These are phyloP conservation scores for Picea abies DNA, from an alignment of 83 land plant species.

Conservation along the genomic window DNA sequence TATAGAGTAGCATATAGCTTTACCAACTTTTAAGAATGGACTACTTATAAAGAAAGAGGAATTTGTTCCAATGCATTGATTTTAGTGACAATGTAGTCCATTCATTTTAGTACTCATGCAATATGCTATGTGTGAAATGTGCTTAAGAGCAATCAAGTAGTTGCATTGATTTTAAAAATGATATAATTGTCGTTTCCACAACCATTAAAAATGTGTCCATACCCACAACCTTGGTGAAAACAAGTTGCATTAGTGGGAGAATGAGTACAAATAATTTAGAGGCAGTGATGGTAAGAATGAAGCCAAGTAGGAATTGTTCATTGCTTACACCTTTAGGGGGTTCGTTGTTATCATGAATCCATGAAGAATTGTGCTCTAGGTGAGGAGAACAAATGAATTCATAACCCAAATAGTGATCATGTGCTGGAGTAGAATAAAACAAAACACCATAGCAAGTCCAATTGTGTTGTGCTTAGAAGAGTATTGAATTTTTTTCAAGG, in stretches of 20 bases:
- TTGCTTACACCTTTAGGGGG: background rate
- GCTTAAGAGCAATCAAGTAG: no score
- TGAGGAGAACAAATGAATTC: constrained; percentile 36
- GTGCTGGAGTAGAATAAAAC: constrained; percentile 26
- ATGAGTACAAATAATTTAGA: constrained; percentile 37
- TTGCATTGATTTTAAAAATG: no score
- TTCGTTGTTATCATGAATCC: background rate
- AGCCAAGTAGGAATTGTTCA: constrained; percentile 35
- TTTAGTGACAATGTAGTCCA: no score
- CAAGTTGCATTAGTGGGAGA: constrained; percentile 41
- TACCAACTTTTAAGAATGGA: no score
- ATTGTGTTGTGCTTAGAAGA: constrained; percentile 24
- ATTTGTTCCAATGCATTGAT: no score
- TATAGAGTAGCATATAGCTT: no score
- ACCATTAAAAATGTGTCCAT: constrained; percentile 36
- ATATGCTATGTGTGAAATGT: no score
- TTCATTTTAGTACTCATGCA: no score
- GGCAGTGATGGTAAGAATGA: constrained; percentile 32
- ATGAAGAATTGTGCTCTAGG: constrained; percentile 26
- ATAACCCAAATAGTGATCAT: constrained; percentile 21
- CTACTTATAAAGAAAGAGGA: no score
- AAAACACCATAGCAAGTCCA: constrained; percentile 30
- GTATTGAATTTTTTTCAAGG: no score
- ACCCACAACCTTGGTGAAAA: constrained; percentile 39
- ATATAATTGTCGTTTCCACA: constrained; percentile 38